Conservation (phyloP, 352 stramenopile species). For the Globisporangium ultimum region DNA sequence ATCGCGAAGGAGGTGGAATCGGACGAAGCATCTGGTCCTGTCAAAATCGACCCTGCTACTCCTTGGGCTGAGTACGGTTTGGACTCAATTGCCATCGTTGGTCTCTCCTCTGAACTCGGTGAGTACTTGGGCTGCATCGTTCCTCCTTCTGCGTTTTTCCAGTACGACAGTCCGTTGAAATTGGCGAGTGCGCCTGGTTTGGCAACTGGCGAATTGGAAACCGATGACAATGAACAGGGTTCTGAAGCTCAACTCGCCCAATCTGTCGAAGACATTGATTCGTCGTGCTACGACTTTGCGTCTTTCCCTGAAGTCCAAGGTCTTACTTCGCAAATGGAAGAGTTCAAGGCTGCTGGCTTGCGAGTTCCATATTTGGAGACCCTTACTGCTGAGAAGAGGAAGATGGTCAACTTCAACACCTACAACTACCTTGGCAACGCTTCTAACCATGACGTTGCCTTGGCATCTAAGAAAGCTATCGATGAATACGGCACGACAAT, state of each 20-base stretch:
- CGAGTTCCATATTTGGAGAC: conserved; percentile 67
- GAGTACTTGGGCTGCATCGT: conserved; percentile 71
- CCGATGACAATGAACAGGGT: conserved; percentile 2
- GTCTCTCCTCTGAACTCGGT: conserved; percentile 55
- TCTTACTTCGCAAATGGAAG: conserved; percentile 65
- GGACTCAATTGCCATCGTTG: conserved; percentile 68
- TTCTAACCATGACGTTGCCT: conserved; percentile 44
- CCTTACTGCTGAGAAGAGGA: conserved; percentile 61
- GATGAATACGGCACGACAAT: conserved; percentile 75
- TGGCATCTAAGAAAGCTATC: conserved; percentile 56
- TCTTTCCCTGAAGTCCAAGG: conserved; percentile 63
- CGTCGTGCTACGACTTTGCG: conserved; percentile 63
- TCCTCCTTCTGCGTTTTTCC: conserved; percentile 64
- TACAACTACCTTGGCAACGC: conserved; percentile 86
- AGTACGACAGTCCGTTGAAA: conserved; percentile 62
- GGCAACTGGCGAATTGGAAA: conserved; percentile 47
- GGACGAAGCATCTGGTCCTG: conserved; percentile 14
- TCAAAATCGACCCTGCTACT: conserved; percentile 47
- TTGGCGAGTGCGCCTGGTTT: conserved; percentile 54
- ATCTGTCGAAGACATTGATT: conserved; percentile 59
- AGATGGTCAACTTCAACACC: conserved; percentile 84
- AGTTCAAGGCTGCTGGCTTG: conserved; percentile 71
- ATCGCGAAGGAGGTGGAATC: conserved; percentile 45
- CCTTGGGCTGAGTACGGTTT: conserved; percentile 63
- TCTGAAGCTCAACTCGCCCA: conserved; percentile 22